These are phyloP conservation scores for Eucalyptus rudis DNA, from an alignment of 345 rosid genomes.

Conservation along the genomic window DNA sequence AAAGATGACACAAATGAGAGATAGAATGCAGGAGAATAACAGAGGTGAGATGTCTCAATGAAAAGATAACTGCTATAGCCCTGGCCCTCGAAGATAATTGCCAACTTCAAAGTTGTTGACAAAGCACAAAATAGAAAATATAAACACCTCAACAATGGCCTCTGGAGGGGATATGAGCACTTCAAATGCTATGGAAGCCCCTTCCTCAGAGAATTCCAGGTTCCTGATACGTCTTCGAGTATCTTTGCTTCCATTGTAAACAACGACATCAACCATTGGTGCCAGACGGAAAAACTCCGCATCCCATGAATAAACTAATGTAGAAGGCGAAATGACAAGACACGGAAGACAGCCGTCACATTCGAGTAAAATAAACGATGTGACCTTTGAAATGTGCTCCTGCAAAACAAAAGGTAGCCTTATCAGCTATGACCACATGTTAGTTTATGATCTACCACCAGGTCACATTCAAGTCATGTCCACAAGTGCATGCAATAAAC, in stretches of 20 bases:
- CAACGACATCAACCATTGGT: conserved; percentile 24
- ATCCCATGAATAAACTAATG: conserved; percentile 29
- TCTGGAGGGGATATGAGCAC: conserved; percentile 33
- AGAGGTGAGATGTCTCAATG: background rate
- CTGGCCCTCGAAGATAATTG: background rate
- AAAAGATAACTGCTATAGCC: background rate
- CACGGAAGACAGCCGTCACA: conserved; percentile 16
- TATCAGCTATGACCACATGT: background rate
- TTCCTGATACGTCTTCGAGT: conserved; percentile 18
- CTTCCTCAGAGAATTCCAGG: conserved; percentile 26
- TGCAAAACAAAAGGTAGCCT: conserved; percentile 11
- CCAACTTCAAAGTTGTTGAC: background rate
- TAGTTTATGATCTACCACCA: background rate
- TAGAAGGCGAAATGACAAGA: conserved; percentile 29
- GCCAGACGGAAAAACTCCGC: conserved; percentile 21
- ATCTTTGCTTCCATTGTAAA: conserved; percentile 25
- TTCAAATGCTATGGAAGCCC: conserved; percentile 30
- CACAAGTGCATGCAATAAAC: background rate
- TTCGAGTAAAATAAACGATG: conserved; percentile 15
- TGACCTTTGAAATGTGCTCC: conserved; percentile 29
- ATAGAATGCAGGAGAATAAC: background rate
- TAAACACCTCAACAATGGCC: conserved; percentile 29
- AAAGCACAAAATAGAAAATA: background rate
- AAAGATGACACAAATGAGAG: background rate
- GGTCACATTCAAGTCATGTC: background rate